Evolutionary conservation across 192 early-diverging fungal genomes (phyloP).

Genomic region (Entophlyctis helioformis): DNA sequence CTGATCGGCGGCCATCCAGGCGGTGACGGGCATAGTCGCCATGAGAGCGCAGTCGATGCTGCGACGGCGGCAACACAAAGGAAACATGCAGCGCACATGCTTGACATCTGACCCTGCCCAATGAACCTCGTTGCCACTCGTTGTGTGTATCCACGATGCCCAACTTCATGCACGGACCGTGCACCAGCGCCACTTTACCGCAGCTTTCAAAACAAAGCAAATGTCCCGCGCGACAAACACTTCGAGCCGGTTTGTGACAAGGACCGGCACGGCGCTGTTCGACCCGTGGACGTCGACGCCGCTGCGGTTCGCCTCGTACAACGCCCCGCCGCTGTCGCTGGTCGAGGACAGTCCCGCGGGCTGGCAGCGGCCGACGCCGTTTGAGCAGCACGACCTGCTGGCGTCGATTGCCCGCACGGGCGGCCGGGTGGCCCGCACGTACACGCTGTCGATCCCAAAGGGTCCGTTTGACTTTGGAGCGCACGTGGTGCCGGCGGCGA

Average conservation of each 20-base stretch:
- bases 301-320: constrained; percentile 24
- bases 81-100: too few species aligned
- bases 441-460: constrained; percentile 15
- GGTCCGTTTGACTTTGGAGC: not conserved
- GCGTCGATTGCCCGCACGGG: constrained; percentile 12
- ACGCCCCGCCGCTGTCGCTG: constrained; percentile 20
- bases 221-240: too few species aligned
- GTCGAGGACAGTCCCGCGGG: constrained; percentile 14
- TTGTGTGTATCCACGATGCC: too few species aligned
- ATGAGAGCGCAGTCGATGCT: too few species aligned
- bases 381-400: constrained; percentile 22
- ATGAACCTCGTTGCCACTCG: too few species aligned
- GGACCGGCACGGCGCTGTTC: constrained; percentile 2
- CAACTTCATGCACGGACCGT: too few species aligned
- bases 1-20: too few species aligned
- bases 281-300: constrained; percentile 5
- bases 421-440: constrained; percentile 18
- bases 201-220: too few species aligned
- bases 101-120: too few species aligned
- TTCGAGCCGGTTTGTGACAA: constrained; percentile 11
- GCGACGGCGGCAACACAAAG: too few species aligned
- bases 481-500: constrained; percentile 5
- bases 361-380: constrained; percentile 3
- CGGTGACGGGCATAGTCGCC: too few species aligned
- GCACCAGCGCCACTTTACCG: too few species aligned